phyloP scores from a whole-genome alignment of 352 stramenopile species.

The Globisporangium emineosum region DNA sequence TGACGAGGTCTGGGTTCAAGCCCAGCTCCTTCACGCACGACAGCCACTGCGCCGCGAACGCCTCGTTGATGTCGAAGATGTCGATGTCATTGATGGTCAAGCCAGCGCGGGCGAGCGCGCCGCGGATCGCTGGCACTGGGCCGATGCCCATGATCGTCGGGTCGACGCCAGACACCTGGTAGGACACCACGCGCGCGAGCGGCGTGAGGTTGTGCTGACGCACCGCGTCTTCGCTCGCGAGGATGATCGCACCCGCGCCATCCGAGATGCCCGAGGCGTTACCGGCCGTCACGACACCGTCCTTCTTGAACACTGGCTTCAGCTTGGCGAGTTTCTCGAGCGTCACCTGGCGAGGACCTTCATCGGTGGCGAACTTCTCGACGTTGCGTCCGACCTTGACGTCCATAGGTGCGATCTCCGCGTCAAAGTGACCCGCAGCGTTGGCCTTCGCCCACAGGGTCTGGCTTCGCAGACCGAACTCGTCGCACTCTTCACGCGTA shows the following conservation, averaged over 20 bases:
- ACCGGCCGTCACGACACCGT: conserved; percentile 95
- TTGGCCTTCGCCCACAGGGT: conserved; percentile 90
- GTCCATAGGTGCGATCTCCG: conserved; percentile 91
- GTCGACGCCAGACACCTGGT: conserved; percentile 92
- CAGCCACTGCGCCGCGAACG: conserved; percentile 97
- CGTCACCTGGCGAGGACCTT: conserved; percentile 78
- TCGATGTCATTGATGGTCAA: conserved; percentile 94
- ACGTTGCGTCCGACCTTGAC: conserved; percentile 92
- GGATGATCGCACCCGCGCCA: conserved; percentile 92
- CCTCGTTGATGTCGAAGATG: conserved; percentile 99
- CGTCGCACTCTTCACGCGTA: conserved; percentile 93
- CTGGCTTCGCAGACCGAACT: conserved; percentile 94
- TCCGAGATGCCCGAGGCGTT: conserved; percentile 97
- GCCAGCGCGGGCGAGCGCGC: conserved; percentile 87
- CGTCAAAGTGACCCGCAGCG: conserved; percentile 90
- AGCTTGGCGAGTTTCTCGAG: conserved; percentile 90
- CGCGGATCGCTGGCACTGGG: conserved; percentile 92
- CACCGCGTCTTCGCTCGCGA: conserved; percentile 93
- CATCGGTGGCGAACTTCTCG: conserved; percentile 68
- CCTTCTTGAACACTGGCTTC: conserved; percentile 97
- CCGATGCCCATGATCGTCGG: conserved; percentile 98
- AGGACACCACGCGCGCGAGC: conserved; percentile 91
- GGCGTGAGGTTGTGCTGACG: conserved; percentile 92
- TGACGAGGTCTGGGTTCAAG: conserved; percentile 91
- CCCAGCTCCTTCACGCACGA: conserved; percentile 96